phyloP scores from a whole-genome alignment of 139 green algal genomes.

The Chara braunii region DNA sequence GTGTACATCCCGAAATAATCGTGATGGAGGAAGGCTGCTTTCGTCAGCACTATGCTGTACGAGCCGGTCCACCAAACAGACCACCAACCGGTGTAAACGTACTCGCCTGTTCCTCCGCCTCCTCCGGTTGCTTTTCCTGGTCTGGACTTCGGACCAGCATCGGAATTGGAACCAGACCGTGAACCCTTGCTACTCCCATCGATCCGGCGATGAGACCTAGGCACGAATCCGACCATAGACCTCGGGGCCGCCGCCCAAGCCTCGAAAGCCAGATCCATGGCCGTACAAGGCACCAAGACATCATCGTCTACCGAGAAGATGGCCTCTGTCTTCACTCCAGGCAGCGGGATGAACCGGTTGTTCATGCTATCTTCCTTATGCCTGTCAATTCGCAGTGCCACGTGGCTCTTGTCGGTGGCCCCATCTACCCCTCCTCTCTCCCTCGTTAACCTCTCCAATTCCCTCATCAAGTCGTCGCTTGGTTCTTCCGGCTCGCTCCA shows the following conservation, averaged over 20 bases:
- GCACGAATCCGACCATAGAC: constrained; percentile 52
- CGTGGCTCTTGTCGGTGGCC: too few relatives aligned
- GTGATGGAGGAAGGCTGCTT: constrained; percentile 54
- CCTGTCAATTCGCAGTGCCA: constrained; percentile 13
- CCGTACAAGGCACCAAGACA: constrained; percentile 44
- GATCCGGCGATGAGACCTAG: constrained; percentile 33
- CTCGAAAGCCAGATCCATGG: constrained; percentile 46
- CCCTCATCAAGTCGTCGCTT: too few relatives aligned
- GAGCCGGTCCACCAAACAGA: constrained; percentile 24
- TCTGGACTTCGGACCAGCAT: too few relatives aligned
- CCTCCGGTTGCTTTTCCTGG: constrained; percentile 1
- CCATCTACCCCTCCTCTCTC: too few relatives aligned
- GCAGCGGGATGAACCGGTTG: constrained; percentile 37
- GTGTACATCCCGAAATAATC: constrained; percentile 52
- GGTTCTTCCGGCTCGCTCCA: constrained; percentile 19
- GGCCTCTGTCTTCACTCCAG: constrained; percentile 47
- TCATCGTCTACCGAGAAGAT: constrained; percentile 61
- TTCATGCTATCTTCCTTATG: constrained; percentile 18
- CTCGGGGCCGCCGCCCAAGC: constrained; percentile 21
- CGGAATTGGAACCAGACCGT: too few relatives aligned
- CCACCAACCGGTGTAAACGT: constrained; percentile 36
- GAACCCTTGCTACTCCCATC: too few relatives aligned
- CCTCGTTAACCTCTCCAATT: too few relatives aligned
- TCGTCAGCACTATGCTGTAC: constrained; percentile 56
- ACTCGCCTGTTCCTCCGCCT: constrained; percentile 11